phyloP scores from a whole-genome alignment of 768 basidiomycete genomes.

The Hypholoma sublateritium region DNA sequence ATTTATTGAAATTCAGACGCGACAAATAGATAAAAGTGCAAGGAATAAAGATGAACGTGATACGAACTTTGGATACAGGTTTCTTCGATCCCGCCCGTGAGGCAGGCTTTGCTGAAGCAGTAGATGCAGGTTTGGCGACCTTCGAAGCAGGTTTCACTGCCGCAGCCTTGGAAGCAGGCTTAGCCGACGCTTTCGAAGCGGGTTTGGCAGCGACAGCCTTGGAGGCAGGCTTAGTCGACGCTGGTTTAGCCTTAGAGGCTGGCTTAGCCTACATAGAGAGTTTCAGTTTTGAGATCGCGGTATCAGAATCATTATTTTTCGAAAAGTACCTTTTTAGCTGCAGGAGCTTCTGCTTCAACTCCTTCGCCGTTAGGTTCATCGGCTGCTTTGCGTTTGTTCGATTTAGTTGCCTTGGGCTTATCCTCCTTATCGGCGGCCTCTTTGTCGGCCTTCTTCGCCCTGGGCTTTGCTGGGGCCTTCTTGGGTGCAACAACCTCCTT shows the following conservation, averaged over 20 bases:
- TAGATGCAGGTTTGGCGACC: slow-evolving; percentile 44
- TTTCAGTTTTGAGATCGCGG: slow-evolving; percentile 11
- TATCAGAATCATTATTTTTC: slow-evolving; percentile 4
- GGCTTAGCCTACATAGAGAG: slow-evolving; percentile 38
- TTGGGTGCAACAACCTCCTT: slow-evolving; percentile 51
- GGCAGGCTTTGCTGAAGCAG: slow-evolving; percentile 48
- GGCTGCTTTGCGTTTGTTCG: slow-evolving; percentile 44
- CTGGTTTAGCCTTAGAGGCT: slow-evolving; percentile 37
- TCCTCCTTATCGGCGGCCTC: slow-evolving; percentile 47
- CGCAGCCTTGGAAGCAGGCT: slow-evolving; percentile 40
- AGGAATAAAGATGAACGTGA: background rate
- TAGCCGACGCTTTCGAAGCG: slow-evolving; percentile 41
- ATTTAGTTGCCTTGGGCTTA: slow-evolving; percentile 50
- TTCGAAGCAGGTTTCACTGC: slow-evolving; percentile 45
- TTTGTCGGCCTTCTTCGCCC: slow-evolving; percentile 51
- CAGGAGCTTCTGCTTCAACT: slow-evolving; percentile 39
- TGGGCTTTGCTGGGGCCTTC: slow-evolving; percentile 65
- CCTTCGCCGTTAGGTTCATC: slow-evolving; percentile 40
- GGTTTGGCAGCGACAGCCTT: slow-evolving; percentile 37
- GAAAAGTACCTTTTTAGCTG: slow-evolving; percentile 61
- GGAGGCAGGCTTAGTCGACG: slow-evolving; percentile 36
- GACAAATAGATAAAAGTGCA: background rate
- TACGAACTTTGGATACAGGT: slow-evolving; percentile 59
- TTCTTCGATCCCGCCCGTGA: slow-evolving; percentile 63
- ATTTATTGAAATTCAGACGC: background rate